Evolutionary conservation across 2,329 filamentous ascomycete genomes (phyloP).

Genomic region (Aspergillus transmontanensis): DNA sequence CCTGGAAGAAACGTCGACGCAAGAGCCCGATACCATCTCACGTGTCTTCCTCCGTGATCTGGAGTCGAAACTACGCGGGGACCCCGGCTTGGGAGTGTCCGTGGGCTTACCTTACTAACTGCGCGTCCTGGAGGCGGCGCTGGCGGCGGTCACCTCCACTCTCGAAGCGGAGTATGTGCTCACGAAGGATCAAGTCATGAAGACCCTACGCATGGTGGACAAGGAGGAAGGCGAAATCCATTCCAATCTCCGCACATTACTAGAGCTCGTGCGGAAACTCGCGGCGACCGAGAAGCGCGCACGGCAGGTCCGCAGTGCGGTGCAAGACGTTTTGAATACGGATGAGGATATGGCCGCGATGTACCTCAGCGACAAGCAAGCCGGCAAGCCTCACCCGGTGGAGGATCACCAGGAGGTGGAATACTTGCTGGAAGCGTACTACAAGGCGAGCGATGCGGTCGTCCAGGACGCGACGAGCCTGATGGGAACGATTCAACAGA

Average conservation of each 20-base stretch:
- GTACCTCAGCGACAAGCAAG: constrained; percentile 36
- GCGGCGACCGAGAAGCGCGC: constrained; percentile 35
- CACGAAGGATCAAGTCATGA: constrained; percentile 16
- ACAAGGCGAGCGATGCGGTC: constrained; percentile 37
- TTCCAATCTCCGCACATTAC: constrained; percentile 27
- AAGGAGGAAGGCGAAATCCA: constrained; percentile 23
- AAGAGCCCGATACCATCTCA: constrained; percentile 17
- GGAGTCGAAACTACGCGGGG: constrained; percentile 24
- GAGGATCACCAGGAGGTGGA: constrained; percentile 41
- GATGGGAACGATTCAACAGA: constrained; percentile 32
- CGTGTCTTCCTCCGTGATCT: constrained; percentile 32
- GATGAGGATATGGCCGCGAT: constrained; percentile 42
- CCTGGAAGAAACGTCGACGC: constrained; percentile 14
- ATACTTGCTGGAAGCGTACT: constrained; percentile 42
- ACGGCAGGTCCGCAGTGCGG: constrained; percentile 35
- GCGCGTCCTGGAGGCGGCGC: constrained; percentile 35
- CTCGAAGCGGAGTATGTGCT: constrained; percentile 37
- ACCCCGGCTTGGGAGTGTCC: constrained; percentile 19
- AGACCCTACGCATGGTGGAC: constrained; percentile 17
- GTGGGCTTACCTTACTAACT: constrained; percentile 34
- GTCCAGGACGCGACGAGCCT: constrained; percentile 32
- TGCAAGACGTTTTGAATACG: constrained; percentile 37
- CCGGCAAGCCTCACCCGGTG: constrained; percentile 30
- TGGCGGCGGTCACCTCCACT: constrained; percentile 35
- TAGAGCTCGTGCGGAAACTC: constrained; percentile 21